Evolutionary conservation across 2,329 filamentous ascomycete genomes (phyloP).

Genomic region (Hypomyces perniciosus): DNA sequence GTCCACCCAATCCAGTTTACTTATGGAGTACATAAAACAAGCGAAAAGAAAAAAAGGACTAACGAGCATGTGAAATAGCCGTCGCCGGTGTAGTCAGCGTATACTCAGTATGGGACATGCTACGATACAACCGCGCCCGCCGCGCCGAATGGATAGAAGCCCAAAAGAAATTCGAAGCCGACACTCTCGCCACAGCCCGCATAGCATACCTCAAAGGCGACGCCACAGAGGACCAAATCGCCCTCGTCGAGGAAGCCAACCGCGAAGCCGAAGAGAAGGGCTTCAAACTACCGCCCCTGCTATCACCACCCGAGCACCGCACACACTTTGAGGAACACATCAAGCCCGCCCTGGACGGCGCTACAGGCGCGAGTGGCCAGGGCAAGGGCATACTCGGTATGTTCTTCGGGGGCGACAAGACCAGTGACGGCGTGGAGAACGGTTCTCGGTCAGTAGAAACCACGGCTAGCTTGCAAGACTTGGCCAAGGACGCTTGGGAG

Average conservation of each 20-base stretch:
- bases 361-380: slow-evolving; percentile 18
- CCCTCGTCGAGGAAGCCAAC: slow-evolving; percentile 52
- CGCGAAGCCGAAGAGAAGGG: slow-evolving; percentile 39
- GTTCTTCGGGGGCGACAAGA: slow-evolving; percentile 23
- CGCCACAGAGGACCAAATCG: slow-evolving; percentile 50
- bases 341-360: slow-evolving; percentile 25
- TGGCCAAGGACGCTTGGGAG: slow-evolving; percentile 41
- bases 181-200: slow-evolving; percentile 51
- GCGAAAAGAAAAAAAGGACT: not conserved
- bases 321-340: slow-evolving; percentile 31
- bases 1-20: not conserved
- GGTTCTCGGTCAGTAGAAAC: slow-evolving; percentile 21
- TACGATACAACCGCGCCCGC: slow-evolving; percentile 54
- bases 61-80: slow-evolving; percentile 27
- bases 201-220: slow-evolving; percentile 55
- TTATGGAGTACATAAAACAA: not conserved
- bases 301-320: slow-evolving; percentile 38
- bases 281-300: slow-evolving; percentile 45
- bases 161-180: slow-evolving; percentile 47
- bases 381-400: slow-evolving; percentile 33
- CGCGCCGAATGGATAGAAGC: slow-evolving; percentile 53
- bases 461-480: slow-evolving; percentile 18
- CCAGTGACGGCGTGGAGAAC: slow-evolving; percentile 14
- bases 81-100: slow-evolving; percentile 50
- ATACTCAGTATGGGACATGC: slow-evolving; percentile 58